These are phyloP conservation scores for Immersiporthe knoxdaviesiana DNA, from an alignment of 2,329 filamentous ascomycete species.

Conservation along the genomic window DNA sequence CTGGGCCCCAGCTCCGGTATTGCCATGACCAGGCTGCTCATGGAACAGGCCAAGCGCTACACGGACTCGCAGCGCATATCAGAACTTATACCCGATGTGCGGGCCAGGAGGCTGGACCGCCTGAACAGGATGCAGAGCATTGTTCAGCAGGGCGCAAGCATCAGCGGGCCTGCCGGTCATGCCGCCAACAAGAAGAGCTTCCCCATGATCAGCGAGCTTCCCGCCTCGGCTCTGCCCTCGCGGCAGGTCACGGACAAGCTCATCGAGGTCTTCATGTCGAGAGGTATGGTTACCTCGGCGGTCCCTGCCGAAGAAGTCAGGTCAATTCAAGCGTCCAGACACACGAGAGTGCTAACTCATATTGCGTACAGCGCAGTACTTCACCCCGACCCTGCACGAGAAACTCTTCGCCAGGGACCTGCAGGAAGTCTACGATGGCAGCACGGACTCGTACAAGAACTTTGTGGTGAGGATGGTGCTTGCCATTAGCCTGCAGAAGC, in stretches of 20 bases:
- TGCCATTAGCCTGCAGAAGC: slow-evolving; percentile 91
- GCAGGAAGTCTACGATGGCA: slow-evolving; percentile 78
- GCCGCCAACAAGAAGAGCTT: slow-evolving; percentile 80
- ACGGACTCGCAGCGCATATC: slow-evolving; percentile 90
- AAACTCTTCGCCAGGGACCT: slow-evolving; percentile 75
- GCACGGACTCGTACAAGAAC: slow-evolving; percentile 78
- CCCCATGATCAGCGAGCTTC: slow-evolving; percentile 83
- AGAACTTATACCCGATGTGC: slow-evolving; percentile 81
- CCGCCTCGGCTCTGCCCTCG: slow-evolving; percentile 75
- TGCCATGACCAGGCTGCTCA: slow-evolving; percentile 89
- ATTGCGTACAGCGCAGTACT: slow-evolving; percentile 74
- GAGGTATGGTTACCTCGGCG: slow-evolving; percentile 59
- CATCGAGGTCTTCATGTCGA: slow-evolving; percentile 82
- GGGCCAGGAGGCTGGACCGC: slow-evolving; percentile 56
- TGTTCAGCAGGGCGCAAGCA: slow-evolving; percentile 53
- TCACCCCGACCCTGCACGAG: slow-evolving; percentile 87
- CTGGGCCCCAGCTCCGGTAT: slow-evolving; percentile 94
- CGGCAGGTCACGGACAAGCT: slow-evolving; percentile 75
- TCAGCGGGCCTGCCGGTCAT: slow-evolving; percentile 51
- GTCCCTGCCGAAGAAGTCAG: background rate
- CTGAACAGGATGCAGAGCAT: slow-evolving; percentile 68
- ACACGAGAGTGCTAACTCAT: slow-evolving; percentile 32
- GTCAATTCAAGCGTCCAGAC: slow-evolving; percentile 23
- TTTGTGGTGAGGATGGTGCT: slow-evolving; percentile 91
- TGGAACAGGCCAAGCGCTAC: slow-evolving; percentile 95